Base-by-base conservation (phyloP, 148 eudicot species). In the Bassia scoparia region DNA sequence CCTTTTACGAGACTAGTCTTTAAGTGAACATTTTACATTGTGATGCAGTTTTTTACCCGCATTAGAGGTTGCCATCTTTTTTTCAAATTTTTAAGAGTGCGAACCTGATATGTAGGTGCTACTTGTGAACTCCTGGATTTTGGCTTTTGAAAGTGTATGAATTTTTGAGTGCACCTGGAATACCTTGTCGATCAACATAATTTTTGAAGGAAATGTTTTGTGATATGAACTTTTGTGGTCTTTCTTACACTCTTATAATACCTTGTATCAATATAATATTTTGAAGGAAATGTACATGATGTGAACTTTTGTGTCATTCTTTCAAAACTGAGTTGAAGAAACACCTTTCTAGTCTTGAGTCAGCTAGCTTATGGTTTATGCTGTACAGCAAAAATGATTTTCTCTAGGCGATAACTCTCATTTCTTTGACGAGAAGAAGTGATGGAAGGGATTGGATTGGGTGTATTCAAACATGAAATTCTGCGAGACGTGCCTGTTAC, bases 401-500 rank as follows among this genome's bases (percentile, higher is more conserved):
- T 52, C 60, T 11, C 5, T 41, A n/a, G 49, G 15, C 13, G 35
- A 30, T 17, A 21, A 29, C 48, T 56, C 4, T 49, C 62, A 53
- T 74, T 58, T 80, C 60, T 68, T 60, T 63, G 78, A 67, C 92
- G 99, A 95, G 82, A 95, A 95, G 84, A 84, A 80, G 89, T 88
- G 83, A 75, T 95, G 97, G 87, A 86, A 58, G 99, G 97, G 55
- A 76, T 95, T 77, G 88, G 87, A 62, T 83, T 91, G 75, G 99
- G 97, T 70, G 80, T 90, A 31, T 87, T n/a, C 89, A 71, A 83
- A 77, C 88, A 95, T 95, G 99, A 88, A 80, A 72, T n/a, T 74
- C 97, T 73, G 99, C 96, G 62, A 97, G 92, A 76, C 96, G 94
- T 80, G 94, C 60, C 78, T 88, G 26, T 77, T 95, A 76, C 92